Conservation (phyloP, 2,329 filamentous ascomycete genomes). For the Zymoseptoria brevis region DNA sequence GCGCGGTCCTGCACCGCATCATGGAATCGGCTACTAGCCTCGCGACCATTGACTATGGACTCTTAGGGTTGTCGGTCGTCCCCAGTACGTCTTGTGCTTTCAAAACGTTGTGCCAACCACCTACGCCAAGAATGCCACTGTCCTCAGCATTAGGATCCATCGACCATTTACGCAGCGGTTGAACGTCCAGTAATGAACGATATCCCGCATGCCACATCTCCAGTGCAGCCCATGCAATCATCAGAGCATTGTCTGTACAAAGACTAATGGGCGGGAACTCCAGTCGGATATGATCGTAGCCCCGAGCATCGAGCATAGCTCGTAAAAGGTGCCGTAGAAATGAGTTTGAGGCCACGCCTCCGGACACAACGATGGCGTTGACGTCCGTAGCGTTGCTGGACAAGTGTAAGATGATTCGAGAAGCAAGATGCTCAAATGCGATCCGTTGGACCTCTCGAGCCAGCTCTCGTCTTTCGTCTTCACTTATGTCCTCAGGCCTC, state of each 20-base stretch:
- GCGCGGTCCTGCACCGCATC: background rate
- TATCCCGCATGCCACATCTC: constrained; percentile 85
- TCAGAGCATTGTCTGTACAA: constrained; percentile 89
- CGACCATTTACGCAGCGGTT: constrained; percentile 62
- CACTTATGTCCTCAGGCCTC: constrained; percentile 35
- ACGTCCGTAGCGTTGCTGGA: constrained; percentile 26
- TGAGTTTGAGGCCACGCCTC: constrained; percentile 80
- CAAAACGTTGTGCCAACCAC: constrained; percentile 38
- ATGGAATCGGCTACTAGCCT: background rate
- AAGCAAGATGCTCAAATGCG: constrained; percentile 79
- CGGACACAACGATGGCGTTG: constrained; percentile 68
- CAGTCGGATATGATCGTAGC: constrained; percentile 54
- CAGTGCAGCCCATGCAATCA: constrained; percentile 90
- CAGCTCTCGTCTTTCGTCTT: constrained; percentile 58
- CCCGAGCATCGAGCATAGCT: constrained; percentile 56
- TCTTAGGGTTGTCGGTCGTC: background rate
- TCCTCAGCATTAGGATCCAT: constrained; percentile 55
- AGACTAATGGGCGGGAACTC: constrained; percentile 66
- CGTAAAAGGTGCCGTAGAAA: constrained; percentile 61
- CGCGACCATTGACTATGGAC: background rate
- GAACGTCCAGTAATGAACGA: constrained; percentile 52
- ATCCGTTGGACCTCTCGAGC: constrained; percentile 69
- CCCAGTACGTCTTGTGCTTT: background rate
- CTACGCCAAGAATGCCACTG: constrained; percentile 59
- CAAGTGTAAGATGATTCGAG: constrained; percentile 55